phyloP scores from a whole-genome alignment of 2,329 filamentous ascomycete genomes.

The Stachybotrys echinatus region DNA sequence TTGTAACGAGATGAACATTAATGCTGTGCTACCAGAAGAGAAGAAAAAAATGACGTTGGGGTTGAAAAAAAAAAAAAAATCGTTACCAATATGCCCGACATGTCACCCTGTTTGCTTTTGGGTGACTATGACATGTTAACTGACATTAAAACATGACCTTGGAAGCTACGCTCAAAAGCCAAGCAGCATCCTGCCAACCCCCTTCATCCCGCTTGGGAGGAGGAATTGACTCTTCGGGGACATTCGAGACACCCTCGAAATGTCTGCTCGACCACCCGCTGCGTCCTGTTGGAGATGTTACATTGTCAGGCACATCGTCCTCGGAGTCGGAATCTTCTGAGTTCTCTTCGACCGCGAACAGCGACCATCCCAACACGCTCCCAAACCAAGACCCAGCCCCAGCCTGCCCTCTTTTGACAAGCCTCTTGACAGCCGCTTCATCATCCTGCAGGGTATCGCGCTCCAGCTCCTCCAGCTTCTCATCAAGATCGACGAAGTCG shows the following conservation, averaged over 20 bases:
- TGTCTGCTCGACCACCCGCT: slow-evolving; percentile 28
- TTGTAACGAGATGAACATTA: no score
- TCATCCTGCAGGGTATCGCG: slow-evolving; percentile 47
- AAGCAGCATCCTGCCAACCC: slow-evolving; percentile 62
- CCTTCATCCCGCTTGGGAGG: slow-evolving; percentile 48
- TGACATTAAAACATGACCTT: slow-evolving; percentile 57
- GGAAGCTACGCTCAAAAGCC: slow-evolving; percentile 60
- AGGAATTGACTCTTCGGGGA: slow-evolving; percentile 41
- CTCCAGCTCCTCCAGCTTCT: slow-evolving; percentile 51
- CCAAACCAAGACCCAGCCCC: slow-evolving; percentile 55
- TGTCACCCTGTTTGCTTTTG: no score
- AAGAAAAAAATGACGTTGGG: no score
- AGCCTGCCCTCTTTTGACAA: slow-evolving; percentile 48
- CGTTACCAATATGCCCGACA: no score
- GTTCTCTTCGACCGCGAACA: slow-evolving; percentile 59
- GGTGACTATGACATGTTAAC: no score
- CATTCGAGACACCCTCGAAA: slow-evolving; percentile 33
- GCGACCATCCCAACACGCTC: slow-evolving; percentile 51
- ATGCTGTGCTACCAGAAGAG: no score
- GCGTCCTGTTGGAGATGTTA: slow-evolving; percentile 19
- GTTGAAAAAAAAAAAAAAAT: no score
- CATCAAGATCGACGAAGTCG: slow-evolving; percentile 59
- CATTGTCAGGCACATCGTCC: slow-evolving; percentile 21
- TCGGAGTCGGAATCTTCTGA: slow-evolving; percentile 44
- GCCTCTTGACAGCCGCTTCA: slow-evolving; percentile 51